Percentiles rank a stretch among this genome's conserved stretches.
phyloP scores from a whole-genome alignment of 495 filamentous ascomycete genomes.

The Neurospora sp. region DNA sequence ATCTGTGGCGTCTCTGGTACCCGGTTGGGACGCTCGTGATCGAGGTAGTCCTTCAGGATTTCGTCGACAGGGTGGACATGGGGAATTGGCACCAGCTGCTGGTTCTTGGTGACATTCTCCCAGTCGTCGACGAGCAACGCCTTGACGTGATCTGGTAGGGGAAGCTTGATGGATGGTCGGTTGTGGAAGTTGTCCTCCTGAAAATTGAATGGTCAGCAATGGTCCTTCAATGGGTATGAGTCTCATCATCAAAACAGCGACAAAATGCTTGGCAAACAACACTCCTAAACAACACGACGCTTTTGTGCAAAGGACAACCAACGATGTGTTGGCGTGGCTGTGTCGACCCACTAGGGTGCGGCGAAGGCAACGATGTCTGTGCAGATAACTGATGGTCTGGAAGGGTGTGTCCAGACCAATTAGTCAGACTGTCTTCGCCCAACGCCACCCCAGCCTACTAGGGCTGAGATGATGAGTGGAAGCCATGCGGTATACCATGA shows the following conservation, averaged over 20 bases:
- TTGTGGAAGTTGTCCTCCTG: constrained; percentile 80
- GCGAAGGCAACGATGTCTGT: neutral
- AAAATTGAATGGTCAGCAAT: neutral
- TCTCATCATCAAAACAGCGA: neutral
- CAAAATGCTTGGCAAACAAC: neutral
- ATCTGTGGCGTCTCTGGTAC: constrained; percentile 52
- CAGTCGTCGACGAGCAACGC: constrained; percentile 91
- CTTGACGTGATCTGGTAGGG: constrained; percentile 78
- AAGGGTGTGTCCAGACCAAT: neutral
- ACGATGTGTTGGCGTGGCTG: neutral
- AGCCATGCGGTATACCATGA: neutral
- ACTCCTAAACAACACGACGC: neutral
- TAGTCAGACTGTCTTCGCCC: neutral
- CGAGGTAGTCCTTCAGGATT: constrained; percentile 71
- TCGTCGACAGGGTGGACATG: constrained; percentile 60
- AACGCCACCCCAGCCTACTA: neutral
- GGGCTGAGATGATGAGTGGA: neutral
- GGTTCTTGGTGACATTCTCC: constrained; percentile 95
- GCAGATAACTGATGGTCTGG: neutral
- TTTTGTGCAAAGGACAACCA: neutral
- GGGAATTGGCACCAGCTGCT: constrained; percentile 75
- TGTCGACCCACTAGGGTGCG: neutral
- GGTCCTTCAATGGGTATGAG: constrained; percentile 13
- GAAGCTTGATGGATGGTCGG: constrained; percentile 71
- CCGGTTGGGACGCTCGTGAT: constrained; percentile 58